Base-by-base conservation (phyloP, 2,329 filamentous ascomycete species). In the Trichoderma koningiopsis region DNA sequence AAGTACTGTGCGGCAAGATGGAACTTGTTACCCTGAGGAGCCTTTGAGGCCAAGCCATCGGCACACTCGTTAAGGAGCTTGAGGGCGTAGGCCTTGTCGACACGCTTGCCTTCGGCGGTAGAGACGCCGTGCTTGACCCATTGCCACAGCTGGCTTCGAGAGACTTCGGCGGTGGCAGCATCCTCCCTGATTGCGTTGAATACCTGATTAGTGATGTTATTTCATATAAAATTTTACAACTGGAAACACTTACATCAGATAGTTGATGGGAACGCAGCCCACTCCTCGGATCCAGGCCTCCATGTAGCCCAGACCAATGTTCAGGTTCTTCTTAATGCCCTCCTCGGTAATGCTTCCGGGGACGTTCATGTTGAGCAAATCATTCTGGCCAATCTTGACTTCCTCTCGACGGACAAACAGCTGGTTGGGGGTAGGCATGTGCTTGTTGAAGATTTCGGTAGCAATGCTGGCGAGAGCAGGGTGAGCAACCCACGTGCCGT, bases 401-500 rank as follows among this genome's bases (percentile, higher is more conserved):
- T 98, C 95, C 81, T 97, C 94, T 72, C 94, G 91, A 72, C 94
- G 92, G 72, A 93, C 84, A 80, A 95, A 96, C 76, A 97, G 89
- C 83, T 99, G 96, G 85, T 99, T 99, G 59, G 96, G 94, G 4
- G 95, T 97, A 11, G 96, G 96, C 96, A 99, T 99, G 86, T 98
- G 85, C 84, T 94, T 91, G 88, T 98, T 97, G 88, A 99, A 99
- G 76, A 98, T 87, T 59, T 97, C 95, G 52, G 89, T 89, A 27
- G 96, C 95, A 76, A 98, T 97, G 70, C 86, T 75, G 5, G 96
- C 95, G 65, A 99, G 89, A 1, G 94, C 94, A 10, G 96, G 96
- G 83, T 99, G 96, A 49, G 96, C 96, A 69, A 99, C 95, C 96
- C 95, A 98, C 72, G 95, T 97, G 70, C 86, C 95, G 79, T 99